phyloP scores from a whole-genome alignment of 495 filamentous ascomycete genomes.

The Aspergillus kassunensis region DNA sequence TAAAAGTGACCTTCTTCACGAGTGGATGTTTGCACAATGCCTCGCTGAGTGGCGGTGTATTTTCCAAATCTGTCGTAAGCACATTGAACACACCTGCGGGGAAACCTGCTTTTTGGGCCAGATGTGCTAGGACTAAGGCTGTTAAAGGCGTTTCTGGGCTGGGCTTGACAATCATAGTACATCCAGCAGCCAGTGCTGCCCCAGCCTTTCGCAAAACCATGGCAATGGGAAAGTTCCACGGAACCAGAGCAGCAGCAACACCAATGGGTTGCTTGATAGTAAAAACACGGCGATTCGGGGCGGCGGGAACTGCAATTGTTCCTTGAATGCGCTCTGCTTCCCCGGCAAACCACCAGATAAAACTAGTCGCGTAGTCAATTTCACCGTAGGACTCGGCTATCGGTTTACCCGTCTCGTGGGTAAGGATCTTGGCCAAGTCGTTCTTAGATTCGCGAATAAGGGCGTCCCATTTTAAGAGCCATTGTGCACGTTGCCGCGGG shows the following conservation, averaged over 20 bases:
- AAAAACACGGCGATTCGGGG: slow-evolving; percentile 59
- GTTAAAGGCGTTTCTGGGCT: slow-evolving; percentile 60
- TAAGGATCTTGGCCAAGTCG: slow-evolving; percentile 56
- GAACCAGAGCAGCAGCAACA: slow-evolving; percentile 60
- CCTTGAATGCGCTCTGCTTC: slow-evolving; percentile 70
- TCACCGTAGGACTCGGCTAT: slow-evolving; percentile 55
- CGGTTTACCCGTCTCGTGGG: slow-evolving; percentile 64
- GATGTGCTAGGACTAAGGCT: slow-evolving; percentile 48
- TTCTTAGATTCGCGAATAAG: slow-evolving; percentile 48
- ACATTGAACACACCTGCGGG: slow-evolving; percentile 55
- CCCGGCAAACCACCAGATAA: slow-evolving; percentile 62
- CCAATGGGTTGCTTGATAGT: slow-evolving; percentile 69
- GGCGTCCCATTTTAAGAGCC: slow-evolving; percentile 56
- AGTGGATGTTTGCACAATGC: slow-evolving; percentile 60
- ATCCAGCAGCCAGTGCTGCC: slow-evolving; percentile 68
- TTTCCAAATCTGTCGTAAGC: slow-evolving; percentile 54
- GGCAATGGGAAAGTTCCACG: slow-evolving; percentile 62
- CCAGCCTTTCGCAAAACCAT: slow-evolving; percentile 68
- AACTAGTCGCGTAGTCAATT: slow-evolving; percentile 56
- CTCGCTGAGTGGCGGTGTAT: slow-evolving; percentile 60
- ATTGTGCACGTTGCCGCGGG: slow-evolving; percentile 58
- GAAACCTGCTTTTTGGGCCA: slow-evolving; percentile 52
- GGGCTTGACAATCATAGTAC: slow-evolving; percentile 60
- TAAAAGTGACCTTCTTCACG: slow-evolving; percentile 72
- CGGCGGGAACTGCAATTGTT: slow-evolving; percentile 49